Base-by-base conservation (phyloP, 2,329 filamentous ascomycete species). In the Colletotrichum godetiae region DNA sequence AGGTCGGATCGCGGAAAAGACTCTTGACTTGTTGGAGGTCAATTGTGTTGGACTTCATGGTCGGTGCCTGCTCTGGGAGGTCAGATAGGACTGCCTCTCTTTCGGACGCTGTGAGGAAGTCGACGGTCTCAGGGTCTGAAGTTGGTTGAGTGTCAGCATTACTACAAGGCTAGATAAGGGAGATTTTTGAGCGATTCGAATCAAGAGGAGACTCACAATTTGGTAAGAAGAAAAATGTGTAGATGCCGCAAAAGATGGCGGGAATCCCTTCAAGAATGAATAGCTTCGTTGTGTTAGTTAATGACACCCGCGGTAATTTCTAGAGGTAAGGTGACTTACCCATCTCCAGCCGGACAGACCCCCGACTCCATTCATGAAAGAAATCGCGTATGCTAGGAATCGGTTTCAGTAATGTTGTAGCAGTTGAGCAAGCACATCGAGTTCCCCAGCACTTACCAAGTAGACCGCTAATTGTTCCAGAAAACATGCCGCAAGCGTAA, bases 401-500 rank as follows among this genome's bases (percentile, higher is more conserved):
- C 7, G 15, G 19, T 46, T 15, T 46, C 8, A 46, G 15, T 10
- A 4, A 13, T 0, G 10, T 1, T 33, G 42, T 5, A 68, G 42
- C 24, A 3, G 7, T 8, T 22, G n/a, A n/a, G n/a, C n/a, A n/a
- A 33, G n/a, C 5, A 6, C 1, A 15, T 3, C 5, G 6, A 4
- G 4, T 22, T 15, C 6, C 2, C 2, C 3, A 5, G 2, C 0
- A 35, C 69, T 31, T 53, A 78, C 77, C 77, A 0, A 79, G 69
- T 1, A 79, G 64, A 29, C 78, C 76, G 61, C 79, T 80, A 13
- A 82, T 78, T 0, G 80, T 80, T 0, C 81, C 80, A 0, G 80
- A 80, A 35, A 82, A 80, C 75, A 79, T 78, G 3, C 79, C 79
- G 33, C 77, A 80, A 1, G 80, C 80, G 53, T 80, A 81, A 55